These are phyloP conservation scores for Onygena corvina DNA, from an alignment of 2,329 filamentous ascomycete species.

Conservation along the genomic window DNA sequence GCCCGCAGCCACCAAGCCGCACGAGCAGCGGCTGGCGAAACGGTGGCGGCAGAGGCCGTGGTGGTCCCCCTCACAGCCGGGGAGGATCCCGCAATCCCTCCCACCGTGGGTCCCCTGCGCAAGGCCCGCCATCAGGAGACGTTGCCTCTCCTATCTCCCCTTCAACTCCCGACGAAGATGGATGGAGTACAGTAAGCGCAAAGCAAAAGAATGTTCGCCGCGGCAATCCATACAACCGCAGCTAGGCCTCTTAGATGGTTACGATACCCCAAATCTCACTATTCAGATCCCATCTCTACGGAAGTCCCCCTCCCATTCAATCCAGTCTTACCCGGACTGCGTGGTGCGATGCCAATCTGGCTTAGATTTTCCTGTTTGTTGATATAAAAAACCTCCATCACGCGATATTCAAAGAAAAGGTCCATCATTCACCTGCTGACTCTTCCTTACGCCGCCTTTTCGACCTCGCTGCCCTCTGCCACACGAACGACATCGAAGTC, in stretches of 20 bases:
- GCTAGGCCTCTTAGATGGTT: constrained; percentile 9
- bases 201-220: constrained; percentile 36
- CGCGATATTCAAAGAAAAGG: background rate
- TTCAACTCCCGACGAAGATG: constrained; percentile 32
- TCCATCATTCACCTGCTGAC: background rate
- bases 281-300: background rate
- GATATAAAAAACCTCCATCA: too few species aligned
- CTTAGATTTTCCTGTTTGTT: background rate
- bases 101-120: constrained; percentile 9
- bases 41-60: constrained; percentile 9
- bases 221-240: constrained; percentile 20
- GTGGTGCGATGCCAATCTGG: background rate
- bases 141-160: constrained; percentile 21
- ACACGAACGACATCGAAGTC: background rate
- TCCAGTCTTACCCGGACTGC: background rate
- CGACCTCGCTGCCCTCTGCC: background rate
- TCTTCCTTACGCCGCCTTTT: background rate
- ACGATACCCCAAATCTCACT: background rate
- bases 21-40: constrained; percentile 34
- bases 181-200: constrained; percentile 39
- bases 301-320: constrained; percentile 4
- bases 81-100: constrained; percentile 3
- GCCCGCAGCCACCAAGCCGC: constrained; percentile 25
- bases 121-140: background rate
- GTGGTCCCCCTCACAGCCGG: constrained; percentile 10